These are phyloP conservation scores for Elongisporangium prolatum DNA, from an alignment of 352 stramenopile species.

Conservation along the genomic window DNA sequence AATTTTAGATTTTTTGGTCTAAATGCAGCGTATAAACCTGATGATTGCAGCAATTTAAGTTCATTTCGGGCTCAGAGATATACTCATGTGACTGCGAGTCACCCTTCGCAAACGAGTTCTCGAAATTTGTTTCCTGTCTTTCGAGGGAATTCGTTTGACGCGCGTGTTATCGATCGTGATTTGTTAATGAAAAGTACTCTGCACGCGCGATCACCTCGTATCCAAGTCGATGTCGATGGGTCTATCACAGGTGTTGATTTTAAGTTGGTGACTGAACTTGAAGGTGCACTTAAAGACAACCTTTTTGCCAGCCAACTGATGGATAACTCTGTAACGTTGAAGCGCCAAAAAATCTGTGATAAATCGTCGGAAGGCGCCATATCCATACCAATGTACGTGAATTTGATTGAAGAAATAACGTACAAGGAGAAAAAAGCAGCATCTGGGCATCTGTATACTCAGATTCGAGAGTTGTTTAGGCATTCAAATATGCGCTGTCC, in stretches of 20 bases:
- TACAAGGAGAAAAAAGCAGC: constrained; percentile 33
- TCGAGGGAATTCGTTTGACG: constrained; percentile 13
- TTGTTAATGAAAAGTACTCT: constrained; percentile 32
- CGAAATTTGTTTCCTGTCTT: constrained; percentile 8
- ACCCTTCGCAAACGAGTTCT: not conserved
- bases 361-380: not conserved
- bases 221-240: constrained; percentile 15
- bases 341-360: not conserved
- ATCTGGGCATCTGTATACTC: constrained; percentile 35
- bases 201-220: constrained; percentile 12
- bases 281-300: constrained; percentile 18
- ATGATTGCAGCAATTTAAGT: not conserved
- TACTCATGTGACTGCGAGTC: not conserved
- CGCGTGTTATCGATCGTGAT: constrained; percentile 33
- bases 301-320: constrained; percentile 3
- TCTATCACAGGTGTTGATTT: constrained; percentile 11
- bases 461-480: constrained; percentile 28
- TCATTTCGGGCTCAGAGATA: not conserved
- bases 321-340: constrained; percentile 1
- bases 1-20: not conserved
- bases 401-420: constrained; percentile 50
- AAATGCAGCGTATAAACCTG: not conserved
- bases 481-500: constrained; percentile 35
- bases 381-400: constrained; percentile 41
- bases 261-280: constrained; percentile 16